Base-by-base conservation (phyloP, 225 moss, liverwort and hornwort species). In the Pseudoscleropodium purum region DNA sequence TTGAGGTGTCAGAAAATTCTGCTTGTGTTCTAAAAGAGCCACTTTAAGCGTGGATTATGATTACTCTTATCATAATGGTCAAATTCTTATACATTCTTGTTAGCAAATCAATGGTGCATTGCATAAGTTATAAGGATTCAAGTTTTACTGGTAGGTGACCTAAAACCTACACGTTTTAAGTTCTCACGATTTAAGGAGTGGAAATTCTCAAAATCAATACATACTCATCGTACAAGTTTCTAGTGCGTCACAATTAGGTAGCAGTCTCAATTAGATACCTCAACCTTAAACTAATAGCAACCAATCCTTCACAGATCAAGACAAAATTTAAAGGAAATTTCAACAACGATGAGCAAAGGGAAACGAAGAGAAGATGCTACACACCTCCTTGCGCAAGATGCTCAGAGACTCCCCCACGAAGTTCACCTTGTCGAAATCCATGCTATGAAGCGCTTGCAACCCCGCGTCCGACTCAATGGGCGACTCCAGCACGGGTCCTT, bases 301-400 rank as follows among this genome's bases (percentile, higher is more conserved):
- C 34, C 16, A 87, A 74, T n/a, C 59, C 66, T 60, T 82, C 29
- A 51, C 41, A 21, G 11, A 63, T 72, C 20, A 13, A 72, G 43
- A 81, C 45, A 66, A 23, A n/a, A 79, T n/a, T 27, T n/a, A 1
- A n/a, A 79, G 67, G 21, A 27, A 36, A 26, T 73, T 77, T 68
- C 29, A 37, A 47, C 33, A 84, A 49, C 19, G 66, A 31, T 25
- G 60, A 69, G 25, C 30, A 81, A 26, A 72, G 29, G 47, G 77
- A 59, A 59, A 27, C 39, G 59, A 39, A 18, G 54, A 45, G 59
- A 52, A 21, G 36, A 77, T 36, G 37, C 43, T 45, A 16, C 23
- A 20, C 51, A 95, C 95, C 95, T 95, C 95, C n/a, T 90, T 85
- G 29, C 94, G 94, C 88, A 95, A 91, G 83, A 93, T 91, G 89